Evolutionary conservation across 1,284 basidiomycete species (phyloP).

Genomic region (Rhodotorula sp.): DNA sequence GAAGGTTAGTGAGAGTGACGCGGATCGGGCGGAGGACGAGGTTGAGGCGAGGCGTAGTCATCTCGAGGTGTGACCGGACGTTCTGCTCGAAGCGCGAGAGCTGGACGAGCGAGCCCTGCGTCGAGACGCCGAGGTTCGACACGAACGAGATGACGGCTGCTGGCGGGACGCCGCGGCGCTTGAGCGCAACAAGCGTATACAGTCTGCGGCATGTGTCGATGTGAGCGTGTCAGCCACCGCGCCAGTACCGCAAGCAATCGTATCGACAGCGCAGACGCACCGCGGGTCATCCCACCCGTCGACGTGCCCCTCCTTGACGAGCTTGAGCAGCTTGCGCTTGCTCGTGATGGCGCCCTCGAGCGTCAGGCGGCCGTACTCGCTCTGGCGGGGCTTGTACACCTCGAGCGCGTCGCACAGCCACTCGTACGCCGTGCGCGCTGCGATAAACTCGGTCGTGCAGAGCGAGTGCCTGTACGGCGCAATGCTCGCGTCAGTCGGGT

Average conservation of each 20-base stretch:
- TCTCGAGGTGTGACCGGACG: slow-evolving; percentile 87
- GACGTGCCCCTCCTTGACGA: slow-evolving; percentile 84
- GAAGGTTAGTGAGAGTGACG: slow-evolving; percentile 85
- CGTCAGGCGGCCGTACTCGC: slow-evolving; percentile 92
- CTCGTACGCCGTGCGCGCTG: slow-evolving; percentile 96
- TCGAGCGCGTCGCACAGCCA: slow-evolving; percentile 97
- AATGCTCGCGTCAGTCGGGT: neutral
- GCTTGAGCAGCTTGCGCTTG: slow-evolving; percentile 89
- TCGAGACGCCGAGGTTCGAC: slow-evolving; percentile 88
- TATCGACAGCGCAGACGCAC: slow-evolving; percentile 1
- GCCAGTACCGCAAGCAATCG: too few species aligned
- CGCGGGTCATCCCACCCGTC: slow-evolving; percentile 97
- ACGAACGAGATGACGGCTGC: slow-evolving; percentile 94
- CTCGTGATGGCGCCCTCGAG: slow-evolving; percentile 95
- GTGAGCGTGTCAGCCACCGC: too few species aligned
- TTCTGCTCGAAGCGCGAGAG: slow-evolving; percentile 85
- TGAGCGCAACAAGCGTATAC: slow-evolving; percentile 93
- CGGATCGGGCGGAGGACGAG: slow-evolving; percentile 92
- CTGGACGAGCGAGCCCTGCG: slow-evolving; percentile 79
- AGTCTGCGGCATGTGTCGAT: slow-evolving; percentile 53
- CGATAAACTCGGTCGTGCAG: slow-evolving; percentile 95
- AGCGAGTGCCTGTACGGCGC: slow-evolving; percentile 75
- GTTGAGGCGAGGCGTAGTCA: slow-evolving; percentile 80
- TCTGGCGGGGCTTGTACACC: slow-evolving; percentile 98
- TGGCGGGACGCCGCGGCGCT: slow-evolving; percentile 91